Evolutionary conservation across 306 rosid genomes (phyloP).

Genomic region (Vicia faba): DNA sequence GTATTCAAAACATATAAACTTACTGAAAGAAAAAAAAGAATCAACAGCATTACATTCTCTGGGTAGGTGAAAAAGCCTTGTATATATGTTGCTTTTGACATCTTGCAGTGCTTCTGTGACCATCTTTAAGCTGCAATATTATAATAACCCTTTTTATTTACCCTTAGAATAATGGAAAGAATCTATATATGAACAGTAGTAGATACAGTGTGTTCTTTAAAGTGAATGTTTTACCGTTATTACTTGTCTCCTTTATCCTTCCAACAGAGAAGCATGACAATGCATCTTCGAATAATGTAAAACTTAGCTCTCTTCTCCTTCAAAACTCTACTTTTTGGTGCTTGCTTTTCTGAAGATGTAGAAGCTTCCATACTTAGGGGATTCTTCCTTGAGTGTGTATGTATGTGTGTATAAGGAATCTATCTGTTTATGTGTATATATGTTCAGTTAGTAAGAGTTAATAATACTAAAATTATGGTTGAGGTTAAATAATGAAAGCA

Average conservation of each 20-base stretch:
- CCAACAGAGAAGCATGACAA: constrained; percentile 58
- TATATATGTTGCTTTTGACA: constrained; percentile 24
- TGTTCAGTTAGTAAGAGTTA: constrained; percentile 25
- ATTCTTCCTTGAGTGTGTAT: constrained; percentile 20
- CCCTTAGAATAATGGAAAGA: constrained; percentile 24
- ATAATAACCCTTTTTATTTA: constrained; percentile 25
- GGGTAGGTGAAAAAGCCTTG: constrained; percentile 32
- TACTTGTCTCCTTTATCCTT: constrained; percentile 47
- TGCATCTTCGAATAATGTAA: constrained; percentile 52
- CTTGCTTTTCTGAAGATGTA: constrained; percentile 42
- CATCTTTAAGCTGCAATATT: constrained; percentile 27
- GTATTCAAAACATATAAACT: constrained; percentile 32
- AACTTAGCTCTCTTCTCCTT: constrained; percentile 56
- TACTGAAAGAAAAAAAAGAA: constrained; percentile 37
- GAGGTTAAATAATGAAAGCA: constrained; percentile 28
- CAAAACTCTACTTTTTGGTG: constrained; percentile 43
- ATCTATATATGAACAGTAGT: constrained; percentile 28
- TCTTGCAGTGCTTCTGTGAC: constrained; percentile 38
- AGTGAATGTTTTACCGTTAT: constrained; percentile 37
- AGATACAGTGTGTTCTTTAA: neutral
- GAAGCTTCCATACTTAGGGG: constrained; percentile 41
- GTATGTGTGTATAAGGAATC: constrained; percentile 6
- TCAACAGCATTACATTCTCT: constrained; percentile 16
- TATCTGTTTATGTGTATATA: neutral
- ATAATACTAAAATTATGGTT: constrained; percentile 22